Conservation (phyloP, 305 asterid species). For the Fraxinus dipetala region DNA sequence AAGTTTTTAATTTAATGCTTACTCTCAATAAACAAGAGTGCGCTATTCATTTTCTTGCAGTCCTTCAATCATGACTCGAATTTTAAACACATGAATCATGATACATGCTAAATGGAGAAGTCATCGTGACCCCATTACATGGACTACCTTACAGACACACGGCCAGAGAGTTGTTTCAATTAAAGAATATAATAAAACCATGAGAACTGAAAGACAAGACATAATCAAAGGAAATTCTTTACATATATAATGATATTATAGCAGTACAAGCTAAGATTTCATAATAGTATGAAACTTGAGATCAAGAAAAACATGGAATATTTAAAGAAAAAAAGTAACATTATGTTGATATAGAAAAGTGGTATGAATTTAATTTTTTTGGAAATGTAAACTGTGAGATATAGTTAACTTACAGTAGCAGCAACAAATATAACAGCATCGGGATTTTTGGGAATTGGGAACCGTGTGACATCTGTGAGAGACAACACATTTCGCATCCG, state of each 20-base stretch:
- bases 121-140: not conserved
- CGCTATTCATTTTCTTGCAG: not conserved
- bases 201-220: not conserved
- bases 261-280: not conserved
- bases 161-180: not conserved
- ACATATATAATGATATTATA: not conserved
- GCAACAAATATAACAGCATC: constrained; percentile 81
- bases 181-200: not conserved
- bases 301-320: not conserved
- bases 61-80: not conserved
- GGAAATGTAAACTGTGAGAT: constrained; percentile 10
- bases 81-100: not conserved
- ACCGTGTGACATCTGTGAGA: constrained; percentile 90
- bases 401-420: constrained; percentile 70
- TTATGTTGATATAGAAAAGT: not conserved
- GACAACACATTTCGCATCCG: constrained; percentile 86
- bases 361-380: not conserved
- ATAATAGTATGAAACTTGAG: not conserved
- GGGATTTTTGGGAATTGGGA: constrained; percentile 88
- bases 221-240: not conserved
- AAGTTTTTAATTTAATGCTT: not conserved
- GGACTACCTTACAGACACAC: not conserved
- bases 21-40: not conserved
- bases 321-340: not conserved
- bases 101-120: not conserved